Evolutionary conservation across 495 filamentous ascomycete genomes (phyloP), one percentile per base, ranked within the genome.

Genomic region (Penicillium steckii): DNA sequence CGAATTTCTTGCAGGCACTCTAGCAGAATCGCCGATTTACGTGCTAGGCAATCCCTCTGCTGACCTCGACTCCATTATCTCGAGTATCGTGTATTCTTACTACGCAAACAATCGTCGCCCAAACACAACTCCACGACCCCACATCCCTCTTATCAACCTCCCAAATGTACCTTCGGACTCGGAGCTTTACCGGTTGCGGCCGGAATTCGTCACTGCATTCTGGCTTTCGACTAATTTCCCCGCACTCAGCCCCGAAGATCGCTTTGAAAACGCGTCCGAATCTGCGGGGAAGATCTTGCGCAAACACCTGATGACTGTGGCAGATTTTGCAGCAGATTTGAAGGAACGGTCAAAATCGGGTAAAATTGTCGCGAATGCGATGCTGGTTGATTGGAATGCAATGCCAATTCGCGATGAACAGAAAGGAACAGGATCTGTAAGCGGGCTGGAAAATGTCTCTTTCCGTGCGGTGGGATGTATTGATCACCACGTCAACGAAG

Each of bases 51-150:
- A 78, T 41, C 68, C 72, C 46, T 71, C 72, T 21, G 66, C 70
- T 80, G 94, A 98, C 65, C 85, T 98, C 61, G 94, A 98, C 71
- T 96, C 95, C 10, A 81, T 97, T 48, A 88, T 89, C 68, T 89
- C 83, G 29, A 82, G 92, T 13, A 71, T 97, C n/a, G 66, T 95
- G 38, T 88, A 89, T 42, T 86, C 93, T 37, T 97, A 96, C 71
- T 80, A 95, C 50, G 83, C 85, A 50, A 63, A 65, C 38, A 74
- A 76, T 47, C 60, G 71, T 4, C 68, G 70, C 19, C 68, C 70
- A 70, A 58, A 73, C 67, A 54, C 68, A 67, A 46, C 70, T 56
- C 56, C 65, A 23, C 74, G 77, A 1, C 72, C 86, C n/a, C 85
- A 93, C 68, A 80, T 96, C 27, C 94, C 94, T 0, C 67, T 98